Percentiles rank a stretch among this genome's conserved stretches.
Evolutionary conservation across 805 yeast genomes (phyloP).

Genomic region (Ogataea neopini): DNA sequence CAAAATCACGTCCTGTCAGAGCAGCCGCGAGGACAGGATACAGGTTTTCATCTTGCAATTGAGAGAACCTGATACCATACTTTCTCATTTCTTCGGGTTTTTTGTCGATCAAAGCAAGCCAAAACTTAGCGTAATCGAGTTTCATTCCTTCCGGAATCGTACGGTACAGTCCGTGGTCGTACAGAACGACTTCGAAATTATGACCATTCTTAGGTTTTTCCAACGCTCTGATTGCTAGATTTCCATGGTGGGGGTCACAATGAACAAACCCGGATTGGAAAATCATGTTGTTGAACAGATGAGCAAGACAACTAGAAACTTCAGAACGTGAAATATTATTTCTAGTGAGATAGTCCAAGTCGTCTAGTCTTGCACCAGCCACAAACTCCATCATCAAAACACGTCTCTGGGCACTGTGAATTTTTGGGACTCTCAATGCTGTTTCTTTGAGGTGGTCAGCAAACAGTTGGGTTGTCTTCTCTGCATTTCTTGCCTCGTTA

Average conservation of each 20-base stretch:
- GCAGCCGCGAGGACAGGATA: slow-evolving; percentile 90
- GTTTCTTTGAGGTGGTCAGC: slow-evolving; percentile 55
- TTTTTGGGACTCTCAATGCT: slow-evolving; percentile 76
- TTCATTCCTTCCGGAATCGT: slow-evolving; percentile 76
- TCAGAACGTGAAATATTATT: slow-evolving; percentile 71
- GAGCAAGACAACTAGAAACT: slow-evolving; percentile 83
- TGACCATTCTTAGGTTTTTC: slow-evolving; percentile 39
- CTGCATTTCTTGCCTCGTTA: slow-evolving; percentile 83
- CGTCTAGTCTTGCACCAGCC: slow-evolving; percentile 81
- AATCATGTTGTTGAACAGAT: slow-evolving; percentile 91
- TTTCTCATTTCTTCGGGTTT: slow-evolving; percentile 64
- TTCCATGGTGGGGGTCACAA: slow-evolving; percentile 99
- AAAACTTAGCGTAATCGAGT: slow-evolving; percentile 82
- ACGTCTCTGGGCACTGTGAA: slow-evolving; percentile 64
- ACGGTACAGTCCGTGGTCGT: slow-evolving; percentile 94
- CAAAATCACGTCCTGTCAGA: slow-evolving; percentile 89
- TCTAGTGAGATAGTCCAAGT: slow-evolving; percentile 59
- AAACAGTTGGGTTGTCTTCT: slow-evolving; percentile 69
- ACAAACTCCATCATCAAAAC: slow-evolving; percentile 86
- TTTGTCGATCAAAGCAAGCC: slow-evolving; percentile 84
- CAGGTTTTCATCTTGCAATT: slow-evolving; percentile 72
- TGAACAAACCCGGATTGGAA: slow-evolving; percentile 91
- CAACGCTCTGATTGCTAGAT: slow-evolving; percentile 73
- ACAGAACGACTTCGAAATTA: slow-evolving; percentile 87
- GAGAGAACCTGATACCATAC: slow-evolving; percentile 79